Evolutionary conservation across 2,329 filamentous ascomycete species (phyloP).

Genomic region (Cryphonectria radicalis): DNA sequence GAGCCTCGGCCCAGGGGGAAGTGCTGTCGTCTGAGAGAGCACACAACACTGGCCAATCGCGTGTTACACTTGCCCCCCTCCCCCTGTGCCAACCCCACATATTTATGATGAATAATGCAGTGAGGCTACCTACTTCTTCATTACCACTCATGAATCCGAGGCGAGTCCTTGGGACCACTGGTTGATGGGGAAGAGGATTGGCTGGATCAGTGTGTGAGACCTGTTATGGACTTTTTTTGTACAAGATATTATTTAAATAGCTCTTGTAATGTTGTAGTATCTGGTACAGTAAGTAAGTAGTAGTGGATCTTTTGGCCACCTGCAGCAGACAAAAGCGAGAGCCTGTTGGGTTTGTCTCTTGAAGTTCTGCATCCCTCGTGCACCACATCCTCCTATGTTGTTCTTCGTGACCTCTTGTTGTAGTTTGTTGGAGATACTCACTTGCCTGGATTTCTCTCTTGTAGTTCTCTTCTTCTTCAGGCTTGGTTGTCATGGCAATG

Average conservation of each 20-base stretch:
- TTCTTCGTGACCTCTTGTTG: neutral
- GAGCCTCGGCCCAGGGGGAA: neutral
- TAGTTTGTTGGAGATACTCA: neutral
- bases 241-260: neutral
- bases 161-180: neutral
- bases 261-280: too few species aligned
- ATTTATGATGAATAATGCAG: neutral
- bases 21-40: neutral
- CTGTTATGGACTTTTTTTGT: too few species aligned
- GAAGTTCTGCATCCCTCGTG: neutral
- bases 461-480: neutral
- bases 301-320: neutral
- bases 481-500: neutral
- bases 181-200: neutral
- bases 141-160: neutral
- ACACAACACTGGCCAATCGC: neutral
- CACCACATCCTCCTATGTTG: neutral
- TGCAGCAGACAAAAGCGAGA: neutral
- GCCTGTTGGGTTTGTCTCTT: neutral
- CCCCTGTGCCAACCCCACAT: neutral
- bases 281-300: too few species aligned
- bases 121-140: neutral
- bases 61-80: neutral
- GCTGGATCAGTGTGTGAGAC: neutral
- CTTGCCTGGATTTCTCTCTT: fast-evolving